Evolutionary conservation across 2,329 filamentous ascomycete species (phyloP).

Genomic region (Fusarium lateritium): DNA sequence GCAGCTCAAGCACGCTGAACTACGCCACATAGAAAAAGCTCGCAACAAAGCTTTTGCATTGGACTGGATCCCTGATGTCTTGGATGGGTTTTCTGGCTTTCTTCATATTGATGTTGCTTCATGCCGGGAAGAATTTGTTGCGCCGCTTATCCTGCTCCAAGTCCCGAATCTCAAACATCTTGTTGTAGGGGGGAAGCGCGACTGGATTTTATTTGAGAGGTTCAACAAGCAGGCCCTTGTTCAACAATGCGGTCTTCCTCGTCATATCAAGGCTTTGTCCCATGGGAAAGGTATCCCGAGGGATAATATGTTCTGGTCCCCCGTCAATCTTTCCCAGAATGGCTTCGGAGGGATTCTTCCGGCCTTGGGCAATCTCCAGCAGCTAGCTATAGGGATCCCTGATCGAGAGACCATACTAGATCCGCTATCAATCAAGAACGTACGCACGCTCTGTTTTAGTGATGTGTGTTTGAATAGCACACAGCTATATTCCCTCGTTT

Average conservation of each 20-base stretch:
- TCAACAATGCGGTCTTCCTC: not conserved
- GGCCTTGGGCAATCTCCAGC: not conserved
- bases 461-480: not conserved
- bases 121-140: not conserved
- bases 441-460: not conserved
- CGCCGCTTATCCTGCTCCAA: not conserved
- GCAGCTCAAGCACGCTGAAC: not conserved
- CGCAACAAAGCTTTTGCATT: not conserved
- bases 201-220: not conserved
- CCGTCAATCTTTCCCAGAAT: not conserved
- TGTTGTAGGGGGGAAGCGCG: accelerated
- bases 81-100: not conserved
- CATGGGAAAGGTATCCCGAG: not conserved
- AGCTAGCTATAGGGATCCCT: too few species aligned
- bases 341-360: not conserved
- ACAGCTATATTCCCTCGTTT: not conserved
- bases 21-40: not conserved
- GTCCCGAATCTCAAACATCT: not conserved
- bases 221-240: not conserved
- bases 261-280: not conserved
- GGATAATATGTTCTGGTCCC: not conserved
- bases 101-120: not conserved
- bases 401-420: not conserved
- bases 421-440: not conserved
- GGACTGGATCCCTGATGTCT: not conserved